Evolutionary conservation across 768 basidiomycete species (phyloP).

Genomic region (Tubosaeta brunneosetosa): DNA sequence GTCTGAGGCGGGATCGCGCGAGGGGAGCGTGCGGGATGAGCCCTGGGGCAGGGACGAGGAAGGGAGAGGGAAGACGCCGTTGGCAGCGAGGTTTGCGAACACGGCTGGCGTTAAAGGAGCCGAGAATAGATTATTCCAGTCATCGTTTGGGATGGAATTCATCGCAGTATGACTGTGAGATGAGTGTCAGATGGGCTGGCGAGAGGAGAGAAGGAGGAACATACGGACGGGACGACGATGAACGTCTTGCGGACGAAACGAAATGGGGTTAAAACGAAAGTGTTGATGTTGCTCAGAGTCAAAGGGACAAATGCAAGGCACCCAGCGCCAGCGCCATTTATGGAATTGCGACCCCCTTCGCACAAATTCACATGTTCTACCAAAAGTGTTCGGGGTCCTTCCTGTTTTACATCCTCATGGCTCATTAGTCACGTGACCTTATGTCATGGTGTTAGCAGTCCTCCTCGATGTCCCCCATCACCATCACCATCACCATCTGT

Average conservation of each 20-base stretch:
- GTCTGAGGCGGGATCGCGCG: constrained; percentile 15
- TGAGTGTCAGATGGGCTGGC: constrained; percentile 13
- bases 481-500: neutral
- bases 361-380: constrained; percentile 26
- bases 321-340: neutral
- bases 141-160: constrained; percentile 27
- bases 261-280: constrained; percentile 2
- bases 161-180: constrained; percentile 16
- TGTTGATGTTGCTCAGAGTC: constrained; percentile 10
- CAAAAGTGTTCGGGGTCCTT: constrained; percentile 13
- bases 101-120: constrained; percentile 55
- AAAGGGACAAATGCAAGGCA: constrained; percentile 17
- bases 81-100: constrained; percentile 59
- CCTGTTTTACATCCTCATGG: constrained; percentile 18
- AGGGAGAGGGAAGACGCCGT: constrained; percentile 48
- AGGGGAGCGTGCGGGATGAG: constrained; percentile 25
- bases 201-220: constrained; percentile 15
- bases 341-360: constrained; percentile 13
- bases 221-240: neutral
- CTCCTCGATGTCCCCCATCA: neutral
- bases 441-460: neutral
- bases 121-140: constrained; percentile 60
- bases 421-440: neutral
- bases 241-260: neutral
- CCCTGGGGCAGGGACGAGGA: constrained; percentile 29